Base-by-base conservation (phyloP, 768 basidiomycete genomes). In the Leccinum truebloodii region DNA sequence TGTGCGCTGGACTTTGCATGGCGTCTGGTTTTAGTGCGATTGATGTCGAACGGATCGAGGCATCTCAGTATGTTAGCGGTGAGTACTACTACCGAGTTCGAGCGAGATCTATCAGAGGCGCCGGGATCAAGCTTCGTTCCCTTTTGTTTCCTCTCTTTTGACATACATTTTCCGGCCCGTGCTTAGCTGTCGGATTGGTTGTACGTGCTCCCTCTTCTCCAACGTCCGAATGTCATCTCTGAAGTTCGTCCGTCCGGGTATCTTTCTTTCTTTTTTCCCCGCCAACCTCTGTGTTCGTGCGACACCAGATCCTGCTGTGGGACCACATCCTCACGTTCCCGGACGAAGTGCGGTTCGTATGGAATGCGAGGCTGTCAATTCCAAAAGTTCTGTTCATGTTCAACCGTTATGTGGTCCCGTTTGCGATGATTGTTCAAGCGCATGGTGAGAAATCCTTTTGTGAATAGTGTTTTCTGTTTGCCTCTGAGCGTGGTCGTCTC, bases 331-430 rank as follows among this genome's bases (percentile, higher is more conserved):
- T 76, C 44, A 77, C 76, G 0, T 63, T 76, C 30, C 54, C 61
- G 14, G 74, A 75, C 22, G 75, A 77, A 66, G 73, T 77, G 13
- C 46, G 57, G 54, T 55, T 72, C 22, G 66, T 77, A 30, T 77
- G 76, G 76, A 63, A 30, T 3, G 73, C 76, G 1, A n/a, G n/a
- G n/a, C n/a, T n/a, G n/a, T n/a, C 74, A 13, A 34, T 66, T 8
- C 67, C 73, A 46, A 77, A 78, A 41, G 58, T 69, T 18, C 51
- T 77, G 18, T 77, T 77, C 62, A 49, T 77, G 34, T 59, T 76
- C 30, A 70, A 74, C 56, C 76, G 76, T 16, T 78, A 77, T 54
- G 5, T 59, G 32, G 72, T 76, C 49, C 74, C 75, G 2, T 16
- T 62, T 6, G 65, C 64, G 3, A 71, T 80, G 66, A 58, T 76